Evolutionary conservation across 768 basidiomycete species (phyloP).

Genomic region (Kwoniella pini): DNA sequence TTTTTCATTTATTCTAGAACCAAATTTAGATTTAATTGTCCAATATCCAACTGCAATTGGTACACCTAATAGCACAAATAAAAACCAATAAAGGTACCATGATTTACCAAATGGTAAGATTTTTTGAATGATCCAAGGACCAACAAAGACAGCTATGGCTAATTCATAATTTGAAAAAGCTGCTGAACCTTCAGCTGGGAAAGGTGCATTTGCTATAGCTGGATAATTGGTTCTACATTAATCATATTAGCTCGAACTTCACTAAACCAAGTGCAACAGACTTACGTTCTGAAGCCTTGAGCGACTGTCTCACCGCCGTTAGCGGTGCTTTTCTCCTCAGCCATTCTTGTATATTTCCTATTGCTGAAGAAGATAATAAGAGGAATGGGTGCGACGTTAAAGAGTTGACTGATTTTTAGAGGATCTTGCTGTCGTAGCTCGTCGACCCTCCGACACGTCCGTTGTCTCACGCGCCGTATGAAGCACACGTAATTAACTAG

Average conservation of each 20-base stretch:
- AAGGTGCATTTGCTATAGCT: slow-evolving; percentile 51
- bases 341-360: slow-evolving; percentile 6
- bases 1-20: slow-evolving; percentile 75
- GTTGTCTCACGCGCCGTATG: no score
- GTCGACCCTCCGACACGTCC: no score
- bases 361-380: not conserved
- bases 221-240: slow-evolving; percentile 39
- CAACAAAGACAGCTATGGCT: slow-evolving; percentile 70
- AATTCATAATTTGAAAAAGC: slow-evolving; percentile 62
- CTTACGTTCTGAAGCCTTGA: slow-evolving; percentile 16
- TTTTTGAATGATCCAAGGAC: slow-evolving; percentile 82
- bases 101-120: slow-evolving; percentile 79
- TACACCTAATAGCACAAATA: slow-evolving; percentile 70
- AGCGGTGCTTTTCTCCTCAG: slow-evolving; percentile 12
- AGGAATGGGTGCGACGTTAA: not conserved
- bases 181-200: slow-evolving; percentile 55
- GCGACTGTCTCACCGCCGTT: slow-evolving; percentile 3
- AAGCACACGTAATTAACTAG: no score
- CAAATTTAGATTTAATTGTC: slow-evolving; percentile 80
- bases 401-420: not conserved
- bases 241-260: not conserved
- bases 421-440: no score
- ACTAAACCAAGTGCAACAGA: not conserved
- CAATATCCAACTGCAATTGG: slow-evolving; percentile 86
- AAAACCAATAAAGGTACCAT: slow-evolving; percentile 81